These are phyloP conservation scores for Paracorniculantispora psalliotae DNA, from an alignment of 2,329 filamentous ascomycete species.

Conservation along the genomic window DNA sequence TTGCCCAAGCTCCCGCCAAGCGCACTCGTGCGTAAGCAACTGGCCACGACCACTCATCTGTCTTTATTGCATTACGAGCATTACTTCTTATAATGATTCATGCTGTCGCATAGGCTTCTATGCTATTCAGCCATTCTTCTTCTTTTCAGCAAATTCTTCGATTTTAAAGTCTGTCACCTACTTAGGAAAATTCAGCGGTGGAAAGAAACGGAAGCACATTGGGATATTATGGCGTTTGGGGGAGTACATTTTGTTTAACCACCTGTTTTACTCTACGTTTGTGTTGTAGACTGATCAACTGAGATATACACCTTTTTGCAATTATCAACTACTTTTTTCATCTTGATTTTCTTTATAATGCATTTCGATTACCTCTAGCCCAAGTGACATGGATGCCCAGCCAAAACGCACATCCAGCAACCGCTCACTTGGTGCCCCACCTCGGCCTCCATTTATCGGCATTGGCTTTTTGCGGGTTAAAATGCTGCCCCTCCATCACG, in stretches of 20 bases:
- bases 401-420: background rate
- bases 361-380: background rate
- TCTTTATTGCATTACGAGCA: constrained; percentile 9
- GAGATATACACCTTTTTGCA: constrained; percentile 1
- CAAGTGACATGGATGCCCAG: background rate
- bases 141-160: constrained; percentile 9
- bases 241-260: constrained; percentile 7
- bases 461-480: background rate
- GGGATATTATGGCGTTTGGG: constrained; percentile 11
- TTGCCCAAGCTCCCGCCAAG: constrained; percentile 29
- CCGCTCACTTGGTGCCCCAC: constrained; percentile 4
- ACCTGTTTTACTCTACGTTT: constrained; percentile 9
- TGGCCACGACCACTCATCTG: background rate
- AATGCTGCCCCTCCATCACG: constrained; percentile 11
- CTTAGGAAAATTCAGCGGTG: background rate
- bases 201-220: constrained; percentile 4
- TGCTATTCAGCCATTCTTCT: constrained; percentile 3
- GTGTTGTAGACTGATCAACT: constrained; percentile 10
- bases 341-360: too few relatives aligned
- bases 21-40: constrained; percentile 29
- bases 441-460: background rate
- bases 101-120: background rate
- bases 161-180: constrained; percentile 7
- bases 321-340: background rate
- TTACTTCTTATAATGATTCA: constrained; percentile 8